Evolutionary conservation across 352 stramenopile species (phyloP).

Genomic region (Phytopythium oedochilum): DNA sequence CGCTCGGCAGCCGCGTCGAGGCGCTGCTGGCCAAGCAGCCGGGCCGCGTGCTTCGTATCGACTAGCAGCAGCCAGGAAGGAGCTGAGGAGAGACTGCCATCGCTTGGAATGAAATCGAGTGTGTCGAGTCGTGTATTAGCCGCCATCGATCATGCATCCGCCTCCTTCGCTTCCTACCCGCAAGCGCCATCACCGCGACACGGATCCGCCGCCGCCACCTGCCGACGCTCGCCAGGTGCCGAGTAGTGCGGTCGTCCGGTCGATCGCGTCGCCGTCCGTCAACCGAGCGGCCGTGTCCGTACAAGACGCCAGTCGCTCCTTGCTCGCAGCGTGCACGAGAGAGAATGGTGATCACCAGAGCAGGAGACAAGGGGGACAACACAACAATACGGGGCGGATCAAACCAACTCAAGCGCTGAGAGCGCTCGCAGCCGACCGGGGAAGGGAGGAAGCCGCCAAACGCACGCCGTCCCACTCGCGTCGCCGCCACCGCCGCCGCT

Average conservation of each 20-base stretch:
- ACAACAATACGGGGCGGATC: slow-evolving; percentile 4
- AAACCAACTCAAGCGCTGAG: slow-evolving; percentile 1
- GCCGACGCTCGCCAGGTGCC: no score
- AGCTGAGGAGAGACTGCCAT: no score
- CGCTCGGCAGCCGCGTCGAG: slow-evolving; percentile 32
- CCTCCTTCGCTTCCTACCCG: neutral
- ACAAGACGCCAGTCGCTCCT: neutral
- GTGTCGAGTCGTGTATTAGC: neutral
- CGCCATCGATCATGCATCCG: neutral
- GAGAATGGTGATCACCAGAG: slow-evolving; percentile 2
- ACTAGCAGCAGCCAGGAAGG: neutral
- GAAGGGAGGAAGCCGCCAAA: neutral
- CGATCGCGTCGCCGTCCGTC: neutral
- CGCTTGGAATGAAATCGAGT: slow-evolving; percentile 14
- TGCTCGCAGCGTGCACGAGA: slow-evolving; percentile 4
- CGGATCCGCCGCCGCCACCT: no score
- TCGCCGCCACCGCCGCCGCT: neutral
- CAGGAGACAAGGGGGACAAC: neutral
- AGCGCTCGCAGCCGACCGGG: neutral
- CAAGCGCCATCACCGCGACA: neutral
- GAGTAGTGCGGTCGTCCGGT: neutral
- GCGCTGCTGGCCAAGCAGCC: slow-evolving; percentile 19
- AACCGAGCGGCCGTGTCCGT: neutral
- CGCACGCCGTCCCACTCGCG: neutral
- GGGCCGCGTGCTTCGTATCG: slow-evolving; percentile 11